These are phyloP conservation scores for Lodderomyces orthopsilosis DNA, from an alignment of 1,139 yeast species.

Conservation along the genomic window DNA sequence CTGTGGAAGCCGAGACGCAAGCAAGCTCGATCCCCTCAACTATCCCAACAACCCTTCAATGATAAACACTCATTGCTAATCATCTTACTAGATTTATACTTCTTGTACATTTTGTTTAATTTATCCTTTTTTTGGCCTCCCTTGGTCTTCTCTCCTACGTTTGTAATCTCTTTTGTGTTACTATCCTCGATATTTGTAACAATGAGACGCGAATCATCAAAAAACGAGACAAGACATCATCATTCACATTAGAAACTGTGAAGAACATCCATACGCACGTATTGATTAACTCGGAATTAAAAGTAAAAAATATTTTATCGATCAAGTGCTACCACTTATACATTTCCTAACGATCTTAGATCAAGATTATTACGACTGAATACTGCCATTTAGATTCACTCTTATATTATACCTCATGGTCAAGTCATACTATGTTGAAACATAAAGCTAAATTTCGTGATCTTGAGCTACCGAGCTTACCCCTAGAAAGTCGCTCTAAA, in stretches of 20 bases:
- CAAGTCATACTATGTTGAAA: neutral
- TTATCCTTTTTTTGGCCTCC: neutral
- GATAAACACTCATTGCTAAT: neutral
- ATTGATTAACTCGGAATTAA: neutral
- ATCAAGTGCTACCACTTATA: neutral
- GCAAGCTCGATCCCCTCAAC: constrained; percentile 20
- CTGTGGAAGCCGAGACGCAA: constrained; percentile 17
- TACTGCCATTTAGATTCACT: neutral
- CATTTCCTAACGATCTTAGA: neutral
- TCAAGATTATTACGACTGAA: neutral
- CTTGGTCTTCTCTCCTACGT: neutral
- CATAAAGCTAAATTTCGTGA: neutral
- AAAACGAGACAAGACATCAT: neutral
- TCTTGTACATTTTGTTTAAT: neutral
- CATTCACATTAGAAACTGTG: neutral
- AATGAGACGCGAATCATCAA: neutral
- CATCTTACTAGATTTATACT: neutral
- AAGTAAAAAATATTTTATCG: neutral
- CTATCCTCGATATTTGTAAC: neutral
- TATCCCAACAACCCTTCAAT: constrained; percentile 18
- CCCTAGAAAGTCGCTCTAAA: neutral
- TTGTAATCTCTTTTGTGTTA: constrained; percentile 1
- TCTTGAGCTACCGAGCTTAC: constrained; percentile 20
- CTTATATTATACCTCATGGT: neutral
- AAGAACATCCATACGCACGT: neutral